These are phyloP conservation scores for Lichtheimia corymbifera DNA, from an alignment of 371 early-diverging fungal species.

Conservation along the genomic window DNA sequence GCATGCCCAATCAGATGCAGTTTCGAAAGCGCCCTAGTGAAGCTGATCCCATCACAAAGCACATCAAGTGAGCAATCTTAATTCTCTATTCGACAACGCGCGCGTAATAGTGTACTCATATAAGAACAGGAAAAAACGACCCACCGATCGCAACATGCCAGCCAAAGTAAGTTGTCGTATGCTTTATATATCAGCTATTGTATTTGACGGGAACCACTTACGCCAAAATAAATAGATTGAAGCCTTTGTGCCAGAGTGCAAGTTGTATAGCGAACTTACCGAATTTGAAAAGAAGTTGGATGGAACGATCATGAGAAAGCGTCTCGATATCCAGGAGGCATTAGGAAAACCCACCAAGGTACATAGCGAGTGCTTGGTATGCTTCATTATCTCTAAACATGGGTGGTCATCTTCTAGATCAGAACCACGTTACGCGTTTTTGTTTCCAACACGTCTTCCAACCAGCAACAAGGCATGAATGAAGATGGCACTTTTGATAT, in stretches of 20 bases:
- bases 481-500: conserved; percentile 55
- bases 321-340: conserved; percentile 87
- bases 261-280: conserved; percentile 80
- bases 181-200: not conserved
- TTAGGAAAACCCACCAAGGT: conserved; percentile 75
- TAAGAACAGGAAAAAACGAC: conserved; percentile 52
- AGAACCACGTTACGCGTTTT: conserved; percentile 88
- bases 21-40: conserved; percentile 43
- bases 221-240: conserved; percentile 61
- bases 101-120: not conserved
- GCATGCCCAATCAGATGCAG: conserved; percentile 19
- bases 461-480: conserved; percentile 58
- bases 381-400: too few relatives aligned
- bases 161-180: conserved; percentile 37
- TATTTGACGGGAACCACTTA: not conserved
- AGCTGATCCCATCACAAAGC: conserved; percentile 36
- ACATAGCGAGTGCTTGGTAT: not conserved
- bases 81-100: not conserved
- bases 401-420: conserved; percentile 38
- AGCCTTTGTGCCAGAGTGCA: conserved; percentile 89
- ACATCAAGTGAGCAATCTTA: conserved; percentile 35
- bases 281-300: conserved; percentile 89
- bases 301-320: conserved; percentile 85
- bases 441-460: conserved; percentile 82
- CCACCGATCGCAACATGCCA: conserved; percentile 62